phyloP scores from a whole-genome alignment of 2,329 filamentous ascomycete genomes.

The Xylariaceae sp. region DNA sequence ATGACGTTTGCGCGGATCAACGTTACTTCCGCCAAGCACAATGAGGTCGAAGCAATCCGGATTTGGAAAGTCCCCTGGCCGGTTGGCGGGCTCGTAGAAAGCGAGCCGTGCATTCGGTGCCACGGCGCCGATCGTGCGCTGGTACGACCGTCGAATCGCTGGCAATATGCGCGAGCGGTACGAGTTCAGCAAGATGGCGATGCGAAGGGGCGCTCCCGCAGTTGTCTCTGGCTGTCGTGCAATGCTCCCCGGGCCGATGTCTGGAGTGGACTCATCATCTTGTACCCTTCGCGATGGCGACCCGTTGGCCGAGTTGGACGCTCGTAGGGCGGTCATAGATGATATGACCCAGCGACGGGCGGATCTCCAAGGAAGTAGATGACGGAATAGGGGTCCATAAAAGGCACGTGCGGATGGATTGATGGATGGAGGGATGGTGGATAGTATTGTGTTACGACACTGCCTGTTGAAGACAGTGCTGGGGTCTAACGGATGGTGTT shows the following conservation, averaged over 20 bases:
- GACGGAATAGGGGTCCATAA: not conserved
- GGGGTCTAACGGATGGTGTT: conserved; percentile 14
- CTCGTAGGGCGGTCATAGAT: conserved; percentile 3
- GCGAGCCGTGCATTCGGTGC: conserved; percentile 29
- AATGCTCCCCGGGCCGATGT: not conserved
- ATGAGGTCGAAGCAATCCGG: conserved; percentile 40
- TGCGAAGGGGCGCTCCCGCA: conserved; percentile 24
- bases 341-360: not conserved
- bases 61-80: conserved; percentile 35
- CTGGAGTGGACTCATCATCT: not conserved
- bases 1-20: conserved; percentile 38
- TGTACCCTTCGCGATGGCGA: not conserved
- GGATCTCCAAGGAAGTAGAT: not conserved
- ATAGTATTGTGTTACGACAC: not conserved
- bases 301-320: conserved; percentile 8
- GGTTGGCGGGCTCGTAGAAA: conserved; percentile 39
- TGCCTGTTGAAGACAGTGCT: conserved; percentile 27
- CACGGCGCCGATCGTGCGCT: conserved; percentile 33
- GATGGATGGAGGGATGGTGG: not conserved
- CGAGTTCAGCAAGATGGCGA: conserved; percentile 39
- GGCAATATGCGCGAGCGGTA: conserved; percentile 36
- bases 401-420: not conserved
- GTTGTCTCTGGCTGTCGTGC: conserved; percentile 1
- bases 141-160: conserved; percentile 36
- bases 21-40: conserved; percentile 41